phyloP scores from a whole-genome alignment of 305 asterid species.

The Striga hermonthica region DNA sequence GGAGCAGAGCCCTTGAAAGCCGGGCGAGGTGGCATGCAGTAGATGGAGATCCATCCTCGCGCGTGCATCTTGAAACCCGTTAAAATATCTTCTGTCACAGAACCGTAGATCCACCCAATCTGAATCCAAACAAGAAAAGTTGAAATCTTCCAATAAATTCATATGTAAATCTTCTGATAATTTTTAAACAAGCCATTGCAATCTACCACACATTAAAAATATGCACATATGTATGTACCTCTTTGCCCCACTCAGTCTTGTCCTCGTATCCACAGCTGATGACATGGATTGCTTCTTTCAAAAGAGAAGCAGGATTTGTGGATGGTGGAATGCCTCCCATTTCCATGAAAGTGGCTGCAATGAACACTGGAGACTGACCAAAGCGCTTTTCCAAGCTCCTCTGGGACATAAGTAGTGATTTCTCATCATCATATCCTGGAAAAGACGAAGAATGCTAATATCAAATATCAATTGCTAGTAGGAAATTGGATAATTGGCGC shows the following conservation, averaged over 20 bases:
- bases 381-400: slow-evolving; percentile 65
- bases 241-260: slow-evolving; percentile 77
- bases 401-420: slow-evolving; percentile 60
- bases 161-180: too few species aligned
- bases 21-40: slow-evolving; percentile 70
- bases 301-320: slow-evolving; percentile 52
- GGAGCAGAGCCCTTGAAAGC: slow-evolving; percentile 76
- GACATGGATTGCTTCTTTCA: slow-evolving; percentile 77
- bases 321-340: slow-evolving; percentile 67
- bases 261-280: slow-evolving; percentile 74
- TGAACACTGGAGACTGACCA: slow-evolving; percentile 68
- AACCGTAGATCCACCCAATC: slow-evolving; percentile 77
- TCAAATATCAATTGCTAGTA: too few species aligned
- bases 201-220: too few species aligned
- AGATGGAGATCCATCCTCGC: slow-evolving; percentile 64
- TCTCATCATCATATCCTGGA: slow-evolving; percentile 63
- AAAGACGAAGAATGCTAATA: too few species aligned
- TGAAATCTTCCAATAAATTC: too few species aligned
- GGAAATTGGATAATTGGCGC: too few species aligned
- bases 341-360: slow-evolving; percentile 64
- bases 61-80: slow-evolving; percentile 74
- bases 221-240: slow-evolving; percentile 34
- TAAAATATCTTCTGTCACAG: slow-evolving; percentile 65
- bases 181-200: too few species aligned
- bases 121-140: slow-evolving; percentile 27